Conservation (phyloP, 768 basidiomycete genomes). For the Phylloporus arenicola region DNA sequence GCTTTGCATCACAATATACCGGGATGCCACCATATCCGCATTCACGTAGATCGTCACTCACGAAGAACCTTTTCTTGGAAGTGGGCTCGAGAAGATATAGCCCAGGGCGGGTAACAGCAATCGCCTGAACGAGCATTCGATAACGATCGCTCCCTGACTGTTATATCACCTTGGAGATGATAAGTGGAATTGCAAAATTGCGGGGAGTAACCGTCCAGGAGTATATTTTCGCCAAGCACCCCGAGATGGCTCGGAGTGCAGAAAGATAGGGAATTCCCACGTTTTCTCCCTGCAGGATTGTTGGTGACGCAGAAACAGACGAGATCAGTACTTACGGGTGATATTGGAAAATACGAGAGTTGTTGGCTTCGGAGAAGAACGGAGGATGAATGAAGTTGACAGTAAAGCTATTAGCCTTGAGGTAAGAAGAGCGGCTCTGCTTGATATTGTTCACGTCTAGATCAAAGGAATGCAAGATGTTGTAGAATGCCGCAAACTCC, state of each 20-base stretch:
- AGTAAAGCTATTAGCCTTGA: not conserved
- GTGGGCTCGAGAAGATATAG: not conserved
- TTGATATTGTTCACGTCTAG: no score
- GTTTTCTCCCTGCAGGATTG: not conserved
- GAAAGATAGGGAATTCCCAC: not conserved
- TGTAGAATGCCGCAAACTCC: no score
- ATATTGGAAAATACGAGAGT: not conserved
- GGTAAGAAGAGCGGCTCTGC: no score
- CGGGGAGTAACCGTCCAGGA: no score
- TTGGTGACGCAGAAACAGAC: not conserved
- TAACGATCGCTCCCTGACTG: not conserved
- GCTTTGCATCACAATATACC: slow-evolving; percentile 6
- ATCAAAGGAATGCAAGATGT: no score
- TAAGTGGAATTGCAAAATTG: slow-evolving; percentile 2
- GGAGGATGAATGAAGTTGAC: not conserved
- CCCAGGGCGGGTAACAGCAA: not conserved
- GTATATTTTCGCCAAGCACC: not conserved
- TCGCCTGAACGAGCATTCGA: slow-evolving; percentile 16
- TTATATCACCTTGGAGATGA: slow-evolving; percentile 10
- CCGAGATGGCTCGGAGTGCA: not conserved
- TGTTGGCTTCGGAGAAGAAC: not conserved
- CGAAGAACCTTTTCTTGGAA: slow-evolving; percentile 3
- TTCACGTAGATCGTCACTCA: slow-evolving; percentile 10
- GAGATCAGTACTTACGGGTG: not conserved
- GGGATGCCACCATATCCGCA: not conserved